Evolutionary conservation across 352 stramenopile genomes (phyloP).

Genomic region (Pythium periplocum): DNA sequence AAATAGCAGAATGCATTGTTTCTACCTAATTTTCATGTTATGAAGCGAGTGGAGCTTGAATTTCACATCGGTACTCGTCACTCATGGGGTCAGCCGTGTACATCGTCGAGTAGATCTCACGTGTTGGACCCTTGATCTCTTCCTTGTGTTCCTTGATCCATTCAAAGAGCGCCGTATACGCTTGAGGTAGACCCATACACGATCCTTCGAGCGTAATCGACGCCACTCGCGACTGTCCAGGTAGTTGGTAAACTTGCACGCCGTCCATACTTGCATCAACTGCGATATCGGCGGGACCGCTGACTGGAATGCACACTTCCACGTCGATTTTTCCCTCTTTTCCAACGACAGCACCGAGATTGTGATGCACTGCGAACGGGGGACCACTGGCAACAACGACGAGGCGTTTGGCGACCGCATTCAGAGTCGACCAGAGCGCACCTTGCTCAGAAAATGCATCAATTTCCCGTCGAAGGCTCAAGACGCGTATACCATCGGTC

Average conservation of each 20-base stretch:
- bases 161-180: constrained; percentile 19
- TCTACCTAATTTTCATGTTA: too few species aligned
- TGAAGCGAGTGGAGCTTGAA: constrained; percentile 5
- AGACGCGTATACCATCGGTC: too few species aligned
- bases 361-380: constrained; percentile 5
- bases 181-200: constrained; percentile 16
- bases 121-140: constrained; percentile 1
- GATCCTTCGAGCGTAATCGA: constrained; percentile 29
- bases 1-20: too few species aligned
- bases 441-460: too few species aligned
- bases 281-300: too few species aligned
- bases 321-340: constrained; percentile 4
- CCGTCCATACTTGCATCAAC: too few species aligned
- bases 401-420: too few species aligned
- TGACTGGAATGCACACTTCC: constrained; percentile 6
- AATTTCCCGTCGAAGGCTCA: too few species aligned
- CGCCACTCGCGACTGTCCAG: constrained; percentile 20
- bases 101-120: constrained; percentile 14
- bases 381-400: neutral
- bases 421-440: too few species aligned
- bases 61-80: constrained; percentile 4
- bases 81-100: neutral
- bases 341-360: constrained; percentile 1
- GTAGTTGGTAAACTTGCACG: neutral
- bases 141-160: constrained; percentile 9